These are phyloP conservation scores for Tetrapisispora arboricola DNA, from an alignment of 805 yeast species.

Conservation along the genomic window DNA sequence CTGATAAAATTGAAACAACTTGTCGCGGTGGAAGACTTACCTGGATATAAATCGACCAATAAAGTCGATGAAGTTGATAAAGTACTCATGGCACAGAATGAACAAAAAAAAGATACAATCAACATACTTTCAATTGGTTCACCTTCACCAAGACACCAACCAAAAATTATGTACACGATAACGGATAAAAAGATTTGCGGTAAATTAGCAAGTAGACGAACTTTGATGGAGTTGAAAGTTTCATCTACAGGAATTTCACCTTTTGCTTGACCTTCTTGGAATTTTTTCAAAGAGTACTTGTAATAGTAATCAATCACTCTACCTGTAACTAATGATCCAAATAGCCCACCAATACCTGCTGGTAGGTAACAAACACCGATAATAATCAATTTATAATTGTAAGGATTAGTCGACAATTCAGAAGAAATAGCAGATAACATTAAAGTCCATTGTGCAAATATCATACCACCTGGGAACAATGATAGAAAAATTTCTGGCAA, in stretches of 20 bases:
- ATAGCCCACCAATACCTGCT: slow-evolving; percentile 57
- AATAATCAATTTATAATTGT: slow-evolving; percentile 42
- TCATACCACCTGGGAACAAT: slow-evolving; percentile 49
- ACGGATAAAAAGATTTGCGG: slow-evolving; percentile 37
- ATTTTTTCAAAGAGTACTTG: slow-evolving; percentile 21
- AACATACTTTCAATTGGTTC: slow-evolving; percentile 44
- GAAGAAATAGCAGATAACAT: slow-evolving; percentile 54
- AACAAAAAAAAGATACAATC: slow-evolving; percentile 46
- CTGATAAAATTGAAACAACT: slow-evolving; percentile 63
- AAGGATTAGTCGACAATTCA: slow-evolving; percentile 35
- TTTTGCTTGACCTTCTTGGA: slow-evolving; percentile 13
- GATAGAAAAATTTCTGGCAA: slow-evolving; percentile 39
- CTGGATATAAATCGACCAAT: slow-evolving; percentile 64
- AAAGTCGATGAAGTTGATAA: slow-evolving; percentile 51
- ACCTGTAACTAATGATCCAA: slow-evolving; percentile 54
- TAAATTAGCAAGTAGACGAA: slow-evolving; percentile 39
- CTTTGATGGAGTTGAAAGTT: slow-evolving; percentile 43
- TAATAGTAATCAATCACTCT: slow-evolving; percentile 44
- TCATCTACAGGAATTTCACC: slow-evolving; percentile 19
- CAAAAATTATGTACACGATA: slow-evolving; percentile 43
- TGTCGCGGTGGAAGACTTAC: slow-evolving; percentile 59
- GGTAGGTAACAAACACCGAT: slow-evolving; percentile 68
- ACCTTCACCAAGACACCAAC: slow-evolving; percentile 57
- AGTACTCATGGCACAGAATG: slow-evolving; percentile 47
- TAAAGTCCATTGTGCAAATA: slow-evolving; percentile 63